Evolutionary conservation across 257 asterid species (phyloP).

Genomic region (Rubia yunnanensis): DNA sequence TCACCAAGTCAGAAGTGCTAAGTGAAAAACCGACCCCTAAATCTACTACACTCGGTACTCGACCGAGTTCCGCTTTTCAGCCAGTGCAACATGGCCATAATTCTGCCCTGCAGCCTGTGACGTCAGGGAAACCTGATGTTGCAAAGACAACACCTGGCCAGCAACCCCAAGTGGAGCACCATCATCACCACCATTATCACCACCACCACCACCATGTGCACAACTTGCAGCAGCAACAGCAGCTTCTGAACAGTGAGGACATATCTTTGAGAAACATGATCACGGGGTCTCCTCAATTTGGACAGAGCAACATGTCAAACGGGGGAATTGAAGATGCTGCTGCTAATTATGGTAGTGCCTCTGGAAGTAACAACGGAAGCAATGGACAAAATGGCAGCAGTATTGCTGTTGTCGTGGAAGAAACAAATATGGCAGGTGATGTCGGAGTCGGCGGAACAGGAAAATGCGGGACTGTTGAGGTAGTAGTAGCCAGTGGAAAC

Average conservation of each 20-base stretch:
- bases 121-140: slow-evolving; percentile 19
- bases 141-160: slow-evolving; percentile 16
- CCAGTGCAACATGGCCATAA: slow-evolving; percentile 24
- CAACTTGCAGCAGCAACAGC: slow-evolving; percentile 26
- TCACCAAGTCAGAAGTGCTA: slow-evolving; percentile 22
- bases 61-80: slow-evolving; percentile 25
- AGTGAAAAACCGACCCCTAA: slow-evolving; percentile 16
- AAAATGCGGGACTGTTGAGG: slow-evolving; percentile 20
- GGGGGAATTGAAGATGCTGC: slow-evolving; percentile 29
- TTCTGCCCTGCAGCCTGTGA: slow-evolving; percentile 20
- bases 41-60: slow-evolving; percentile 17
- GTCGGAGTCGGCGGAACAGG: slow-evolving; percentile 20
- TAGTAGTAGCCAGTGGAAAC: slow-evolving; percentile 21
- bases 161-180: slow-evolving; percentile 38
- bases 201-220: slow-evolving; percentile 41
- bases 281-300: slow-evolving; percentile 19
- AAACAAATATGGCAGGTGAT: slow-evolving; percentile 25
- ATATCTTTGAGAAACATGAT: slow-evolving; percentile 16
- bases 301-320: slow-evolving; percentile 16
- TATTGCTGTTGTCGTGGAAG: slow-evolving; percentile 29
- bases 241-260: slow-evolving; percentile 17
- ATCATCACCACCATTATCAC: slow-evolving; percentile 41
- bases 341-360: slow-evolving; percentile 40
- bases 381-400: slow-evolving; percentile 36
- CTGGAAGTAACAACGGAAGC: slow-evolving; percentile 39